These are phyloP conservation scores for Hirschfeldia incana DNA, from an alignment of 345 rosid species.

Conservation along the genomic window DNA sequence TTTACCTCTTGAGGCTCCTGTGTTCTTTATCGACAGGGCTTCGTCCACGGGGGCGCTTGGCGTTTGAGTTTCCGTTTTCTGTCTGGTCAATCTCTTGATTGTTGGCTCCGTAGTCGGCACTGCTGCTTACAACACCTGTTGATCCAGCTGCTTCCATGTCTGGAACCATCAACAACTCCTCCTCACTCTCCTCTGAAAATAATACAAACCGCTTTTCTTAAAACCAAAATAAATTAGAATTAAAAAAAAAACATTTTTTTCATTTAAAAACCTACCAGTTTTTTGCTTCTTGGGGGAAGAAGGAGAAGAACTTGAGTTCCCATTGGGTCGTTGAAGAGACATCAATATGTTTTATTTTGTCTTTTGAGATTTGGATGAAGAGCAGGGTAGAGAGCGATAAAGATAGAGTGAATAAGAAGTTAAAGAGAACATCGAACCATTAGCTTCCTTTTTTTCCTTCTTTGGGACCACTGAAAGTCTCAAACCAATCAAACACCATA, in stretches of 20 bases:
- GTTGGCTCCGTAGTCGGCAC: background rate
- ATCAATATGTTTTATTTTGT: slow-evolving; percentile 14
- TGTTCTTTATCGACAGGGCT: background rate
- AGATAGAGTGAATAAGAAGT: background rate
- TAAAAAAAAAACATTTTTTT: background rate
- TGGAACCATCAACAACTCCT: slow-evolving; percentile 45
- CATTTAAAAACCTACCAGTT: slow-evolving; percentile 7
- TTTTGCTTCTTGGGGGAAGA: slow-evolving; percentile 25
- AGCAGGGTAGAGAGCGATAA: background rate
- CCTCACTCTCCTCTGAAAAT: slow-evolving; percentile 52
- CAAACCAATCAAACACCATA: slow-evolving; percentile 14
- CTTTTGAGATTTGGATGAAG: slow-evolving; percentile 17
- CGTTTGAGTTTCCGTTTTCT: background rate
- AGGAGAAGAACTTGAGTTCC: slow-evolving; percentile 35
- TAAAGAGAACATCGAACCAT: slow-evolving; percentile 23
- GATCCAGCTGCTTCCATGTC: slow-evolving; percentile 57
- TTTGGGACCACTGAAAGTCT: slow-evolving; percentile 24
- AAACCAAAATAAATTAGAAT: background rate
- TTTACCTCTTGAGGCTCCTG: background rate
- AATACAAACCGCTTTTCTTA: background rate
- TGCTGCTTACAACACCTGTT: slow-evolving; percentile 5
- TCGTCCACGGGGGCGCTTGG: background rate
- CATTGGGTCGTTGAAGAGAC: slow-evolving; percentile 42
- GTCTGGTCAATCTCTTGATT: background rate
- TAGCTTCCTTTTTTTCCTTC: background rate